Conservation (phyloP, 371 early-diverging fungal species). For the Ordospora pajunii region DNA sequence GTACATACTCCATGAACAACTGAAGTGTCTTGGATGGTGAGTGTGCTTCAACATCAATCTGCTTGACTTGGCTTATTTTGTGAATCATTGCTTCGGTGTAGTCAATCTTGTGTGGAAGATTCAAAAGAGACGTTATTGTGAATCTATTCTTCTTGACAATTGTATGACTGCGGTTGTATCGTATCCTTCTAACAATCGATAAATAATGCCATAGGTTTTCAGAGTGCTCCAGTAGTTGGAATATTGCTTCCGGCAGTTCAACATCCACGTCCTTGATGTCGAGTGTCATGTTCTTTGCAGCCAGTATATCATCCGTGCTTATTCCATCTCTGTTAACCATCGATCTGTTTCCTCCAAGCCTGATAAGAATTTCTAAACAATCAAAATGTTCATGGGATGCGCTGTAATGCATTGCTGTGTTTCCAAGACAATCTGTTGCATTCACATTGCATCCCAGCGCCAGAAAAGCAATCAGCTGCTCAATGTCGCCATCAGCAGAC, state of each 20-base stretch:
- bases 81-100: not conserved
- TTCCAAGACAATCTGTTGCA: constrained; percentile 6
- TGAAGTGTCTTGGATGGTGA: not conserved
- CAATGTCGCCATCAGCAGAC: not conserved
- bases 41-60: not conserved
- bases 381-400: constrained; percentile 1
- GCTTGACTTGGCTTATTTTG: not conserved
- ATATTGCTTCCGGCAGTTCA: not conserved
- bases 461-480: not conserved
- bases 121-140: constrained; percentile 1
- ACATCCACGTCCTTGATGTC: not conserved
- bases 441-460: not conserved
- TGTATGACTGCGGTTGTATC: not conserved
- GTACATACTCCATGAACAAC: not conserved
- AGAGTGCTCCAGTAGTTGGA: not conserved
- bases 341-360: constrained; percentile 14
- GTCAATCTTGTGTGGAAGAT: constrained; percentile 4
- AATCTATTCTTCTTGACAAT: constrained; percentile 7
- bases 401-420: constrained; percentile 23
- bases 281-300: not conserved
- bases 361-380: constrained; percentile 13
- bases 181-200: not conserved
- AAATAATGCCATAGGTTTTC: not conserved
- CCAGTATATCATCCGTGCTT: not conserved
- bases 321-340: constrained; percentile 13